phyloP scores from a whole-genome alignment of 129 eudicot genomes.

The Flaveria bidentis region DNA sequence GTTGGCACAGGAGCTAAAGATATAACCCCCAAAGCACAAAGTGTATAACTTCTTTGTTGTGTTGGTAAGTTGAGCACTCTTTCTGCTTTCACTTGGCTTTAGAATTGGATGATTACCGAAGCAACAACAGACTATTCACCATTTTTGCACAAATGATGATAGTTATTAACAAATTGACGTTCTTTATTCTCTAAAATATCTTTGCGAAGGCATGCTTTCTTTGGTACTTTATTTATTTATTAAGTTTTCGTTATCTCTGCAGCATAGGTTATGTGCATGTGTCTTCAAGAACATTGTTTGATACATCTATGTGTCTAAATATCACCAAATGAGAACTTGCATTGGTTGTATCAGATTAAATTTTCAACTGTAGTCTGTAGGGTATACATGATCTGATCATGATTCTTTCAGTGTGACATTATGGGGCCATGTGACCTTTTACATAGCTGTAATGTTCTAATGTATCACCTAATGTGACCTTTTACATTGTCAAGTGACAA shows the following conservation, averaged over 20 bases:
- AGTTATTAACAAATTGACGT: slow-evolving; percentile 1
- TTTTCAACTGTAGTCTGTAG: background rate
- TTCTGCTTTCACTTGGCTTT: slow-evolving; percentile 19
- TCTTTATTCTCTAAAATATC: background rate
- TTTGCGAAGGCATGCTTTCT: background rate
- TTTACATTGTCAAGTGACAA: slow-evolving; percentile 20
- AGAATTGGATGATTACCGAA: slow-evolving; percentile 17
- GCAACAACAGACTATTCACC: background rate
- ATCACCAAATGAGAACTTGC: slow-evolving; percentile 21
- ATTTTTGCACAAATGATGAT: slow-evolving; percentile 12
- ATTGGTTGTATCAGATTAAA: slow-evolving; percentile 25
- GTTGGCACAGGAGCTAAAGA: slow-evolving; percentile 44
- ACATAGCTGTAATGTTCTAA: background rate
- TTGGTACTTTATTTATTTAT: background rate
- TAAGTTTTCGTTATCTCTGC: slow-evolving; percentile 13
- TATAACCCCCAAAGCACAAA: slow-evolving; percentile 34
- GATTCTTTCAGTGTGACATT: slow-evolving; percentile 29
- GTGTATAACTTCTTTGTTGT: slow-evolving; percentile 41
- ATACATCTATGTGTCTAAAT: slow-evolving; percentile 18
- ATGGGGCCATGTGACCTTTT: slow-evolving; percentile 28
- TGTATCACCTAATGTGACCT: slow-evolving; percentile 10
- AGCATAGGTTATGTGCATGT: slow-evolving; percentile 34
- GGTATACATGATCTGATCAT: slow-evolving; percentile 32
- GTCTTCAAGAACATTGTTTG: slow-evolving; percentile 14
- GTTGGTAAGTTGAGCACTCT: slow-evolving; percentile 37